Evolutionary conservation across 805 yeast genomes (phyloP), one percentile per base, ranked within the genome.

Genomic region (Sugiyamaella boreocaroliniensis): DNA sequence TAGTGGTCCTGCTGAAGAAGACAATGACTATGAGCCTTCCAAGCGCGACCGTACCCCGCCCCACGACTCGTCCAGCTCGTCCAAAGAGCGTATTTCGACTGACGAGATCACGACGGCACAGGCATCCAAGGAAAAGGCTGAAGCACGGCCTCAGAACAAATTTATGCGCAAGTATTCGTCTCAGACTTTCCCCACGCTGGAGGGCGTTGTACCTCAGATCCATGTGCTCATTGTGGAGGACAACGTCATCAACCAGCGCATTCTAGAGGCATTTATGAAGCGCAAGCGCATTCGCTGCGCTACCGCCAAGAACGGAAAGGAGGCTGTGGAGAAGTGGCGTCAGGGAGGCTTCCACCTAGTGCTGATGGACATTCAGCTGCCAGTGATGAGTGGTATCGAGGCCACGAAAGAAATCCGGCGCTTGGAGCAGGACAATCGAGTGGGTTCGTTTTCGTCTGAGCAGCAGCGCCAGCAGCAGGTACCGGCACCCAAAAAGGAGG

Each of bases 321-420:
- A 93, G 64, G 99, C 99, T 1, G 79, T 93, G 2, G 95, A 89
- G 57, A 86, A 83, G 69, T 93, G 98, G 98, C 77, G 88, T 58
- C 81, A 79, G 55, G 99, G 99, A 11, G 97, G 97, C 0, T 89
- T 86, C 64, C 98, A 93, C 66, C 73, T 93, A 57, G 95, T 95
- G 41, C 77, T 93, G 44, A 93, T 93, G 99, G 99, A 93, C 73
- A 86, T 93, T 62, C 98, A 93, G 70, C 74, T 93, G 51, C 99
- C 99, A 0, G 95, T 89, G 1, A 82, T 92, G 76, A 87, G 97
- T 1, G 99, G 99, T 34, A 80, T 93, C 37, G 97, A 92, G 56
- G 98, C 96, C 2, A 86, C 98, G 1, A 85, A 86, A 63, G 96
- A 89, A 62, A 93, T 93, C 42, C 75, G 99, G 51, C 75, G 90